phyloP scores from a whole-genome alignment of 1,284 basidiomycete species.

The Cutaneotrichosporon cavernicola region DNA sequence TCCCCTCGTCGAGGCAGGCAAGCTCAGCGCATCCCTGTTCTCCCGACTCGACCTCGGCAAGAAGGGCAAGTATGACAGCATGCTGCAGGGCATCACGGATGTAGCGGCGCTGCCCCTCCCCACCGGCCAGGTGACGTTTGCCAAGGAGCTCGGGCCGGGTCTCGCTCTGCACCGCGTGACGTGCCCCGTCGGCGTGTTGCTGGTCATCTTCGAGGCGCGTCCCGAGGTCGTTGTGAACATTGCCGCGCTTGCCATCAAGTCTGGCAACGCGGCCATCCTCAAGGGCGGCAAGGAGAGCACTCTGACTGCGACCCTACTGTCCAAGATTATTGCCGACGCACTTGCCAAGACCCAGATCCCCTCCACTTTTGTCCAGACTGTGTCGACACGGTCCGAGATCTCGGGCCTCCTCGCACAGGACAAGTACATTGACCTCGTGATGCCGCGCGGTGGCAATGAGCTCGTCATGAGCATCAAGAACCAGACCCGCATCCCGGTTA shows the following conservation, averaged over 20 bases:
- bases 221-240: slow-evolving; percentile 99
- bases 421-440: slow-evolving; percentile 92
- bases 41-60: slow-evolving; percentile 81
- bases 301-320: slow-evolving; percentile 70
- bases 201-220: slow-evolving; percentile 96
- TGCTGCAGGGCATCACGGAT: slow-evolving; percentile 85
- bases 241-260: slow-evolving; percentile 92
- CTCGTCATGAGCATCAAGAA: slow-evolving; percentile 88
- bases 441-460: slow-evolving; percentile 89
- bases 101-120: slow-evolving; percentile 84
- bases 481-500: slow-evolving; percentile 88
- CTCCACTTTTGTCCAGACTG: slow-evolving; percentile 78
- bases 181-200: slow-evolving; percentile 92
- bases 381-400: slow-evolving; percentile 91
- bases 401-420: slow-evolving; percentile 81
- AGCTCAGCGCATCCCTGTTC: slow-evolving; percentile 76
- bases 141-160: slow-evolving; percentile 77
- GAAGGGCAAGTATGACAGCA: slow-evolving; percentile 88
- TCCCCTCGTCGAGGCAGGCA: slow-evolving; percentile 72
- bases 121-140: slow-evolving; percentile 81
- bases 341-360: slow-evolving; percentile 72
- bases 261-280: slow-evolving; percentile 92
- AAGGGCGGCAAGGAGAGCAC: slow-evolving; percentile 96
- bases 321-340: slow-evolving; percentile 75
- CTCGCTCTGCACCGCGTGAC: slow-evolving; percentile 90